phyloP scores from a whole-genome alignment of 2,329 filamentous ascomycete species.

The Geosmithia putterillii region DNA sequence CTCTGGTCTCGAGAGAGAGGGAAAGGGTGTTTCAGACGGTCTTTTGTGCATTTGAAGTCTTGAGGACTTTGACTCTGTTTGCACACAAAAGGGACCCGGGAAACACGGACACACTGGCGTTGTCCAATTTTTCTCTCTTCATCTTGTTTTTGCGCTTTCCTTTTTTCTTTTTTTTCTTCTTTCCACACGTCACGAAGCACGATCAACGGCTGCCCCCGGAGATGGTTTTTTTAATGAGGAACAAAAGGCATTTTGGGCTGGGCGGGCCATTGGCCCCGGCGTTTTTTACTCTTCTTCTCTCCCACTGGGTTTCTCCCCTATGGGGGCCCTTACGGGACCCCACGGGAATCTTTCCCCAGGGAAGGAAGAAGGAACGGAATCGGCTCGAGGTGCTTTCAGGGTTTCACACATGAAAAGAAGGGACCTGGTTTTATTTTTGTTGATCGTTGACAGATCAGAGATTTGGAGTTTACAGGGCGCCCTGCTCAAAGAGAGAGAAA shows the following conservation, averaged over 20 bases:
- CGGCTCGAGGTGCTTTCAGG: background rate
- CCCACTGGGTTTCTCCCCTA: background rate
- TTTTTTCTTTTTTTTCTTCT: conserved; percentile 19
- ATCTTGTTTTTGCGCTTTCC: conserved; percentile 2
- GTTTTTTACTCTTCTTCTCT: background rate
- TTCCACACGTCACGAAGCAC: conserved; percentile 16
- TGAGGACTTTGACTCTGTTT: too few species aligned
- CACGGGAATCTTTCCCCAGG: background rate
- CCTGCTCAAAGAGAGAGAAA: background rate
- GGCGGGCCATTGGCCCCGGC: conserved; percentile 14
- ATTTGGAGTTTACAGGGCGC: background rate
- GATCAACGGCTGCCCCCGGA: conserved; percentile 18
- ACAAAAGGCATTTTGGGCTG: conserved; percentile 22
- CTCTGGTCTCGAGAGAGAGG: conserved; percentile 28
- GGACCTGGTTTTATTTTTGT: too few species aligned
- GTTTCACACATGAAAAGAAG: too few species aligned
- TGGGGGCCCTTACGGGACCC: too few species aligned
- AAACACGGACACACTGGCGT: conserved; percentile 12
- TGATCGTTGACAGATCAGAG: background rate
- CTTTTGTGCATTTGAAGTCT: too few species aligned
- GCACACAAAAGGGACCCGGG: too few species aligned
- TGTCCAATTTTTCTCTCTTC: conserved; percentile 7
- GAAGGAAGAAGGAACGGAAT: background rate
- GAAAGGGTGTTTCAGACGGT: too few species aligned
- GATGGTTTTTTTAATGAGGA: too few species aligned